phyloP scores from a whole-genome alignment of 108 stramenopile species.

The Stephanodiscus triporus region DNA sequence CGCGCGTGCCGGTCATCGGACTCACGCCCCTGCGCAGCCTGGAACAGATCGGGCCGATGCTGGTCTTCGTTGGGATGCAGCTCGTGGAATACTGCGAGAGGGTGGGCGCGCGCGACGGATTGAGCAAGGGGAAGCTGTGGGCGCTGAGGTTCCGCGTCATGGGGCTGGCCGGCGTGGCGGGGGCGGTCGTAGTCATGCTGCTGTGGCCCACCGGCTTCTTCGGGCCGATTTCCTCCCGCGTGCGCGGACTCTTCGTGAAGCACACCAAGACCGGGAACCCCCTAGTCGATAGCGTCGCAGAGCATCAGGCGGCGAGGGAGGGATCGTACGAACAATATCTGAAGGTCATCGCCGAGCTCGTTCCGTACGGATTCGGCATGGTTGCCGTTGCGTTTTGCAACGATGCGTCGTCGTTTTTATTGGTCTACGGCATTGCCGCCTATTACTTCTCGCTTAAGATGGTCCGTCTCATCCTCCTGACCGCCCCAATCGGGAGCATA shows the following conservation, averaged over 20 bases:
- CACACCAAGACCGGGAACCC: slow-evolving; percentile 95
- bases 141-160: slow-evolving; percentile 63
- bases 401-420: slow-evolving; percentile 87
- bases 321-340: slow-evolving; percentile 95
- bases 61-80: slow-evolving; percentile 82
- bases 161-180: slow-evolving; percentile 35
- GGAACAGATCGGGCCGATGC: slow-evolving; percentile 85
- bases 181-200: slow-evolving; percentile 37
- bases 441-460: slow-evolving; percentile 98
- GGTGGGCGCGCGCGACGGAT: slow-evolving; percentile 54
- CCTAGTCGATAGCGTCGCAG: slow-evolving; percentile 92
- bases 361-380: slow-evolving; percentile 93
- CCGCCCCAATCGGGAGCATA: slow-evolving; percentile 93
- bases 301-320: slow-evolving; percentile 96
- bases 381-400: slow-evolving; percentile 61
- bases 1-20: slow-evolving; percentile 91
- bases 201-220: slow-evolving; percentile 91
- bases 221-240: slow-evolving; percentile 86
- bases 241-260: slow-evolving; percentile 90
- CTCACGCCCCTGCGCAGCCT: slow-evolving; percentile 81
- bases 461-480: slow-evolving; percentile 96
- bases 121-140: slow-evolving; percentile 47
- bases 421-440: slow-evolving; percentile 90
- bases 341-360: slow-evolving; percentile 65
- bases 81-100: slow-evolving; percentile 63